Evolutionary conservation across 1,139 yeast genomes (phyloP).

Genomic region (Pneumocystis oryctolagi): DNA sequence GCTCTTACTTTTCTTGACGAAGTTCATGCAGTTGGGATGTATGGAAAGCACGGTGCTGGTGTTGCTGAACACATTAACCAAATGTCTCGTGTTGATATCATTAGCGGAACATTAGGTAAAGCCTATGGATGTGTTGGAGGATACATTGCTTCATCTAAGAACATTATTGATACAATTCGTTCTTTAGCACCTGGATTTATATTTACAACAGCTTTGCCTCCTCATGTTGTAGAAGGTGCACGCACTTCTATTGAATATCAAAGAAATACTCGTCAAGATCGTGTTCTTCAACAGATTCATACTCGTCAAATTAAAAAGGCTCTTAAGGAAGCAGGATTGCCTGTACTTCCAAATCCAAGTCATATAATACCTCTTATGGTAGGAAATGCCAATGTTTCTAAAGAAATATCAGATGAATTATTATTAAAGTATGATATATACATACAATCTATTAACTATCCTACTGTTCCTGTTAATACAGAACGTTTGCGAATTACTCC

Average conservation of each 20-base stretch:
- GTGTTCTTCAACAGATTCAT: slow-evolving; percentile 72
- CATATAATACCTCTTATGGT: slow-evolving; percentile 91
- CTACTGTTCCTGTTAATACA: slow-evolving; percentile 90
- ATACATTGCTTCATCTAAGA: slow-evolving; percentile 76
- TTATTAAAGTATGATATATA: slow-evolving; percentile 73
- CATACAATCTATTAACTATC: slow-evolving; percentile 96
- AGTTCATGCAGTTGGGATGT: slow-evolving; percentile 97
- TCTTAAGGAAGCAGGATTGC: slow-evolving; percentile 60
- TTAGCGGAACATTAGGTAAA: slow-evolving; percentile 94
- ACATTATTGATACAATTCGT: slow-evolving; percentile 84
- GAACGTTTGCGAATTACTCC: slow-evolving; percentile 95
- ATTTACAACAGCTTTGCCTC: slow-evolving; percentile 91
- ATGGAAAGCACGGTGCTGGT: slow-evolving; percentile 99
- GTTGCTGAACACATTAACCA: slow-evolving; percentile 95
- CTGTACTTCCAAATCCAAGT: slow-evolving; percentile 93
- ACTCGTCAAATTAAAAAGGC: slow-evolving; percentile 71
- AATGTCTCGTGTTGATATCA: slow-evolving; percentile 83
- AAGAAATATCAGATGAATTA: slow-evolving; percentile 75
- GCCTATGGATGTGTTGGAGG: slow-evolving; percentile 98
- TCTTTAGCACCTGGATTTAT: slow-evolving; percentile 96
- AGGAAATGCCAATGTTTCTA: slow-evolving; percentile 88
- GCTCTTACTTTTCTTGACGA: slow-evolving; percentile 94
- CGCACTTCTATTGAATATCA: slow-evolving; percentile 74
- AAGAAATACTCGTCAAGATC: slow-evolving; percentile 58
- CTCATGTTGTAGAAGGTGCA: slow-evolving; percentile 96